Evolutionary conservation across 768 basidiomycete genomes (phyloP).

Genomic region (Russula abietina): DNA sequence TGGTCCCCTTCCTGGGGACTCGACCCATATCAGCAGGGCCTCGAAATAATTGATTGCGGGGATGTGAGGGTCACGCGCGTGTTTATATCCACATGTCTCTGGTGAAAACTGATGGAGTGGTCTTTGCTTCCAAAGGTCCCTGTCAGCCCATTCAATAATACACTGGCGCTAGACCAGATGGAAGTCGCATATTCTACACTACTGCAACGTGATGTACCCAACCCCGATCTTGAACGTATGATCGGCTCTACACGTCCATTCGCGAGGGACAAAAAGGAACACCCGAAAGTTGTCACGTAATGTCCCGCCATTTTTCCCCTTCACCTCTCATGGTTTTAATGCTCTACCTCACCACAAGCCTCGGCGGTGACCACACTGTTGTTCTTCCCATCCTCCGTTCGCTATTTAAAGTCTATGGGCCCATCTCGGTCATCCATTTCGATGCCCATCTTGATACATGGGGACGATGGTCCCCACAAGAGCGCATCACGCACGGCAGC

Average conservation of each 20-base stretch:
- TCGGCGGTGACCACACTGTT: constrained; percentile 86
- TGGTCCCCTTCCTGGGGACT: constrained; percentile 69
- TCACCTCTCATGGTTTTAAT: no score
- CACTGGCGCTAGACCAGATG: constrained; percentile 70
- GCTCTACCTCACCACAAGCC: constrained; percentile 20
- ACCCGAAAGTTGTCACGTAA: constrained; percentile 69
- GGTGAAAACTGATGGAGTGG: not conserved
- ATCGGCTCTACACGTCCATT: constrained; percentile 31
- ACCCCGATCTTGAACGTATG: constrained; percentile 10
- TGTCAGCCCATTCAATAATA: constrained; percentile 59
- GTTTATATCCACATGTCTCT: not conserved
- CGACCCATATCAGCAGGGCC: constrained; percentile 48
- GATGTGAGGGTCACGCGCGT: constrained; percentile 43
- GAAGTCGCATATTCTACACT: constrained; percentile 78
- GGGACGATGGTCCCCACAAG: constrained; percentile 43
- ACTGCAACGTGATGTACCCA: constrained; percentile 48
- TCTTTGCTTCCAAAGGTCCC: constrained; percentile 48
- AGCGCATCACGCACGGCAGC: constrained; percentile 74
- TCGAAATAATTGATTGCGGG: constrained; percentile 73
- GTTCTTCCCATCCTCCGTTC: constrained; percentile 82
- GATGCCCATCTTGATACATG: constrained; percentile 59
- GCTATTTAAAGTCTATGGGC: constrained; percentile 72
- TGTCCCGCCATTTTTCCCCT: not conserved
- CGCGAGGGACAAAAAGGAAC: constrained; percentile 53
- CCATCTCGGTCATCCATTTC: constrained; percentile 44